Evolutionary conservation across 345 rosid genomes (phyloP), one percentile per base, ranked within the genome.

Genomic region (Firmiana major): DNA sequence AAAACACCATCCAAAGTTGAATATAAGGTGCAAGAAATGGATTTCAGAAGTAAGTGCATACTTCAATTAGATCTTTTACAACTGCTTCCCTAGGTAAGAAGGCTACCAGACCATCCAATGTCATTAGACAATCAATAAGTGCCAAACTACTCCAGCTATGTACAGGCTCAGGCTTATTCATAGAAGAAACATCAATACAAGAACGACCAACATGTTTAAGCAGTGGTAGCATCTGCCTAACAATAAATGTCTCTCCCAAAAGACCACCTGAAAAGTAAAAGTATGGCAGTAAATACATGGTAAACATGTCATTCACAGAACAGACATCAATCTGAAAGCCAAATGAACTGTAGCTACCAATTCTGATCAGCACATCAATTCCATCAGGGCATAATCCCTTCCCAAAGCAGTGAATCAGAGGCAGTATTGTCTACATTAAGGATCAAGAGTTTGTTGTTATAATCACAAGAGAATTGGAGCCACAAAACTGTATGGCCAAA

Each of bases 371-470:
- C 84, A 80, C 94, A 83, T 94, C 97, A 79, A 92, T 89, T 84
- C 97, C 98, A 82, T 94, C 97, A 73, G 94, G 81, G 76, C 91
- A 83, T 74, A 91, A 89, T 77, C 98, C 98, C 87, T 90, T 91
- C 73, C 98, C 98, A 73, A 94, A 92, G 92, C 90, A 92, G 73
- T 85, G 93, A 79, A 94, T 92, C 83, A 94, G 83, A 76, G 98
- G 98, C 79, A 91, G 85, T 79, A 92, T 85, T 59, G 98, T 94
- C 98, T 94, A 92, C 73, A 82, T 62, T 64, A 69, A 76, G 16
- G 54, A 38, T 74, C 73, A 77, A 80, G 72, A 62, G 66, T 78
- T 77, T 83, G 77, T 55, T 6, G 15, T 77, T 68, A 80, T 28
- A 73, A 76, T 66, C 69, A 75, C 54, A 76, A 74, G 16, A 75